Conservation (phyloP, 2,329 filamentous ascomycete genomes). For the Clarireedia sp. region DNA sequence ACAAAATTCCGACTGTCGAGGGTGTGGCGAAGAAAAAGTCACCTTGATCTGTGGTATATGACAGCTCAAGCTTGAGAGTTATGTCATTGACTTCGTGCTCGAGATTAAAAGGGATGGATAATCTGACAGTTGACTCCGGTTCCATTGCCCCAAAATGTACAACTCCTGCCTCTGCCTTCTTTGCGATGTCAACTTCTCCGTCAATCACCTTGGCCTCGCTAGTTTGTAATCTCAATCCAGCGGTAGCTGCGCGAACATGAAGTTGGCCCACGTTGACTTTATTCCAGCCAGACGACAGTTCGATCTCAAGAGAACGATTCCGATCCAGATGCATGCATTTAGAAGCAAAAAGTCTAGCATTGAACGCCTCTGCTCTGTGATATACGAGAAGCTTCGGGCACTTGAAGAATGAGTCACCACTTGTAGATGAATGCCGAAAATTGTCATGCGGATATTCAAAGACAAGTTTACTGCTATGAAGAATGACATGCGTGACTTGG, state of each 20-base stretch:
- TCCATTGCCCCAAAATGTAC: slow-evolving; percentile 44
- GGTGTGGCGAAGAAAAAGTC: slow-evolving; percentile 56
- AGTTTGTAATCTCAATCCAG: slow-evolving; percentile 55
- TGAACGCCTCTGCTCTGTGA: slow-evolving; percentile 59
- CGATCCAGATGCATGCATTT: slow-evolving; percentile 72
- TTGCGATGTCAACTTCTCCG: slow-evolving; percentile 36
- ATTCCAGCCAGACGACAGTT: slow-evolving; percentile 69
- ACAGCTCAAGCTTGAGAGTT: slow-evolving; percentile 66
- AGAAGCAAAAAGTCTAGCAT: slow-evolving; percentile 58
- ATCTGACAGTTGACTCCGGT: slow-evolving; percentile 40
- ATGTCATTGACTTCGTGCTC: slow-evolving; percentile 69
- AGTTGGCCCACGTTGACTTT: slow-evolving; percentile 51
- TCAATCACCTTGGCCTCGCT: slow-evolving; percentile 47
- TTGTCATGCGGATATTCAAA: slow-evolving; percentile 57
- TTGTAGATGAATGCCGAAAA: slow-evolving; percentile 19
- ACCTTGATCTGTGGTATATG: slow-evolving; percentile 61
- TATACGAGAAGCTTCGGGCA: slow-evolving; percentile 63
- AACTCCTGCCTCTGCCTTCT: slow-evolving; percentile 45
- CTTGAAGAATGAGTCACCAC: slow-evolving; percentile 40
- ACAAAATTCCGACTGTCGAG: slow-evolving; percentile 58
- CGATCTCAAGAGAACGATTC: slow-evolving; percentile 68
- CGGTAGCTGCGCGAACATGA: slow-evolving; percentile 55
- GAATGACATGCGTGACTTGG: slow-evolving; percentile 61
- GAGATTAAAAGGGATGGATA: slow-evolving; percentile 74
- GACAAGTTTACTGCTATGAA: slow-evolving; percentile 55